Base-by-base conservation (phyloP, 768 basidiomycete genomes). In the Macrocybe gigantea region DNA sequence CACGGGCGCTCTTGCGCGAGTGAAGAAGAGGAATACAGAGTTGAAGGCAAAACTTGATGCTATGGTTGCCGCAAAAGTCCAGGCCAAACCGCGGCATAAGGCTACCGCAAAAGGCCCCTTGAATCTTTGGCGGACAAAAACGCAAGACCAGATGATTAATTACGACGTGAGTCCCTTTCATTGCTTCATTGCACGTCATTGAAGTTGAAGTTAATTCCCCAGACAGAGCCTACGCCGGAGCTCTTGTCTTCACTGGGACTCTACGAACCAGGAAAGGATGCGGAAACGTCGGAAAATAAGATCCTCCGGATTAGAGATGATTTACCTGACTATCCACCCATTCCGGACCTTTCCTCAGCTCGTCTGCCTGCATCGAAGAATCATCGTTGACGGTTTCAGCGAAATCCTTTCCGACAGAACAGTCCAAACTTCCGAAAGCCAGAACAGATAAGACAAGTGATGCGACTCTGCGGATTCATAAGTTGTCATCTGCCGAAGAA, bases 231-330 rank as follows among this genome's bases (percentile, higher is more conserved):
- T 7, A 58, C 53, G 1, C 56, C 53, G 8, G 50, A 48, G 1
- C 50, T 63, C 8, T 49, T 65, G 15, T 38, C 48, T 31, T 53
- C 59, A 5, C 45, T 64, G 6, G 53, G 54, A 1, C 41, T 63
- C 5, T 13, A 52, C 32, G 49, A 43, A 6, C 50, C 48, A 2
- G 49, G 50, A 8, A 36, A 41, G 13, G 33, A 44, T 22, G 22
- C 22, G 0, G 35, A 29, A 7, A 35, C 44, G 0, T 30, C 67
- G 1, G 62, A 64, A 36, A 44, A 47, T 3, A 60, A 56, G 5
- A 64, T 69, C 10, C 59, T 60, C 13, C 46, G 61, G 14, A 64
- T 68, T 5, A 62, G 67, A 12, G 48, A 48, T 1, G 36, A 31
- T 12, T 52, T 67, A 6, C 60, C 68, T 0, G 43, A 55, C 6